phyloP scores from a whole-genome alignment of 2,329 filamentous ascomycete genomes.

The Dissoconium aciculare region DNA sequence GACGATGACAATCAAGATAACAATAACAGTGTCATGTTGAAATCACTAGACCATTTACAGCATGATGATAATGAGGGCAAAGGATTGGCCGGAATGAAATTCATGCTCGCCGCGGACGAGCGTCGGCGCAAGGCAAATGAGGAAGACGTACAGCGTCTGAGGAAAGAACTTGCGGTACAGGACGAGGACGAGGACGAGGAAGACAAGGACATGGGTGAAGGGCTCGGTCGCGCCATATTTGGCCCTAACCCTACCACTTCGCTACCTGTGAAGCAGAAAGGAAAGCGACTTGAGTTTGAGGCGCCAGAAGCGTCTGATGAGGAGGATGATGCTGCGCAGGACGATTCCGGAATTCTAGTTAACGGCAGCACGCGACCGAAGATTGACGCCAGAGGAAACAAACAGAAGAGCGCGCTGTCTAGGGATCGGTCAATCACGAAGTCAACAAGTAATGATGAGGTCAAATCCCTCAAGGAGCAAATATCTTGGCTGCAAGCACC shows the following conservation, averaged over 20 bases:
- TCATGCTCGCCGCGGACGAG: constrained; percentile 84
- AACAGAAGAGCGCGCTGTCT: too few relatives aligned
- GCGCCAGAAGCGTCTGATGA: constrained; percentile 39
- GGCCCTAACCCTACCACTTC: constrained; percentile 31
- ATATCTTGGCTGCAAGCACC: too few relatives aligned
- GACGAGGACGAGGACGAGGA: constrained; percentile 47
- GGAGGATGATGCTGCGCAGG: constrained; percentile 17
- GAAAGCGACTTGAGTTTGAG: constrained; percentile 42
- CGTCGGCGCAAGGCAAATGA: constrained; percentile 67
- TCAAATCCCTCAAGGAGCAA: constrained; percentile 26
- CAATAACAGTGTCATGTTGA: too few relatives aligned
- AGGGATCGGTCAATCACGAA: too few relatives aligned
- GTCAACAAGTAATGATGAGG: constrained; percentile 16
- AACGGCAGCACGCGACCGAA: too few relatives aligned
- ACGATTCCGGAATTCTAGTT: too few relatives aligned
- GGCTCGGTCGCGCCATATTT: constrained; percentile 57
- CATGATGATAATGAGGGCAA: constrained; percentile 39
- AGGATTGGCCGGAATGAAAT: constrained; percentile 65
- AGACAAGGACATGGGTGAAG: constrained; percentile 35
- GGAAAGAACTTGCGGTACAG: constrained; percentile 51
- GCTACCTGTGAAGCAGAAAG: constrained; percentile 1
- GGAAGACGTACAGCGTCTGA: constrained; percentile 42
- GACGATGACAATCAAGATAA: constrained; percentile 49
- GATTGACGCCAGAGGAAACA: too few relatives aligned
- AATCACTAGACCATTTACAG: too few relatives aligned